phyloP scores from a whole-genome alignment of 805 yeast species.

The Myxozyma melibiosi region DNA sequence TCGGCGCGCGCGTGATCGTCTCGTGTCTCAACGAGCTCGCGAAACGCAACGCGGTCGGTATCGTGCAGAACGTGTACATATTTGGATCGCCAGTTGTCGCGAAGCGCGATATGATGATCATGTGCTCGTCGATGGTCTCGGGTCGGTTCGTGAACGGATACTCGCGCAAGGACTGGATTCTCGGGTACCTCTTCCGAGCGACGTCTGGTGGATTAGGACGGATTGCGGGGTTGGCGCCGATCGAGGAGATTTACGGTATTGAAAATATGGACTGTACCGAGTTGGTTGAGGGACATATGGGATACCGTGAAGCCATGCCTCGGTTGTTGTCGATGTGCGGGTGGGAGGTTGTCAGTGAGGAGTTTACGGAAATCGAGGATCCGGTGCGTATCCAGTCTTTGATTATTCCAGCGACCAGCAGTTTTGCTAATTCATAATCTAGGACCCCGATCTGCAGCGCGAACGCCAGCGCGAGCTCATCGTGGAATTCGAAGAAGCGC shows the following conservation, averaged over 20 bases:
- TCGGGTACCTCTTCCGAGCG: constrained; percentile 93
- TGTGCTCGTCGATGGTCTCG: constrained; percentile 82
- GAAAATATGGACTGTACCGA: constrained; percentile 89
- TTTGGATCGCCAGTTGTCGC: constrained; percentile 89
- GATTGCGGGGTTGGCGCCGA: constrained; percentile 87
- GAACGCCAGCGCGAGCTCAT: constrained; percentile 76
- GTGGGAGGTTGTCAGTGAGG: constrained; percentile 84
- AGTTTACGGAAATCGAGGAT: constrained; percentile 93
- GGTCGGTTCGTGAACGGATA: constrained; percentile 90
- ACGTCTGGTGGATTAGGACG: constrained; percentile 90
- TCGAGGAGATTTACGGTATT: constrained; percentile 61
- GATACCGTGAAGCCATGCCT: constrained; percentile 94
- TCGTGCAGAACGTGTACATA: constrained; percentile 82
- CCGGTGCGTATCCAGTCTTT: constrained; percentile 46
- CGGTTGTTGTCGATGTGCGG: constrained; percentile 66
- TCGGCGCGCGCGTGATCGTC: constrained; percentile 89
- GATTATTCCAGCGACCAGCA: background rate
- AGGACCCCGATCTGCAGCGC: constrained; percentile 79
- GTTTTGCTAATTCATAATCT: background rate
- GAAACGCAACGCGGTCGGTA: constrained; percentile 79
- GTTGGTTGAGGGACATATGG: constrained; percentile 92
- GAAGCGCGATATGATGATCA: constrained; percentile 71
- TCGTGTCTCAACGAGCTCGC: constrained; percentile 88
- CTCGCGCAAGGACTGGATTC: constrained; percentile 91
- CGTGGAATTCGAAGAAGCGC: constrained; percentile 83